A percentile compares a stretch with the other conserved stretches of the same genome.
Evolutionary conservation across 345 rosid species (phyloP).

Genomic region (Populus euphratica): DNA sequence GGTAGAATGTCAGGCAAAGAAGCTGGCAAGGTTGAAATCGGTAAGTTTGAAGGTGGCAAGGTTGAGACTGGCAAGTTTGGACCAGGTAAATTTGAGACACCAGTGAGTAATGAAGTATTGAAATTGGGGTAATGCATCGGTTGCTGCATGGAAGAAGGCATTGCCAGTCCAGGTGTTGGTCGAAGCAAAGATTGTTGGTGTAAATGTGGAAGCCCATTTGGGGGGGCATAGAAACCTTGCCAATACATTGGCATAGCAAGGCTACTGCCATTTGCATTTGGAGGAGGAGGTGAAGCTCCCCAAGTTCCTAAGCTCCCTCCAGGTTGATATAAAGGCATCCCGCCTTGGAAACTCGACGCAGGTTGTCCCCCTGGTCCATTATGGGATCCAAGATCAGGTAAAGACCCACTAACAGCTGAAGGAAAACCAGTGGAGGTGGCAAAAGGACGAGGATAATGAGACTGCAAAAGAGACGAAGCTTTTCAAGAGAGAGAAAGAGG

Average conservation of each 20-base stretch:
- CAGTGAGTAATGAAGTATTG: slow-evolving; percentile 49
- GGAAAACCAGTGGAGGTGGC: slow-evolving; percentile 57
- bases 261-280: slow-evolving; percentile 55
- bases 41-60: slow-evolving; percentile 26
- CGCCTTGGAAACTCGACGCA: slow-evolving; percentile 63
- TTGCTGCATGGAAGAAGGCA: slow-evolving; percentile 67
- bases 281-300: slow-evolving; percentile 68
- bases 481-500: slow-evolving; percentile 3
- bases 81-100: slow-evolving; percentile 42
- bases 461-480: slow-evolving; percentile 43
- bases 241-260: slow-evolving; percentile 85
- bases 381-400: slow-evolving; percentile 54
- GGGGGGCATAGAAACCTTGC: slow-evolving; percentile 81
- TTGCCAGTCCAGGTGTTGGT: slow-evolving; percentile 67
- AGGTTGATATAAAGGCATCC: slow-evolving; percentile 79
- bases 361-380: slow-evolving; percentile 56
- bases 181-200: slow-evolving; percentile 80
- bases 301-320: slow-evolving; percentile 75
- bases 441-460: slow-evolving; percentile 72
- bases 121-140: slow-evolving; percentile 72
- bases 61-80: slow-evolving; percentile 47
- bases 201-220: slow-evolving; percentile 75
- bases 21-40: slow-evolving; percentile 15
- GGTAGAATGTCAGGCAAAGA: slow-evolving; percentile 23
- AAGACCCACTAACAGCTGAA: slow-evolving; percentile 48